A percentile compares a stretch with the other conserved stretches of the same genome.
phyloP scores from a whole-genome alignment of 2,329 filamentous ascomycete species.

The Scleromitrula shiraiana region DNA sequence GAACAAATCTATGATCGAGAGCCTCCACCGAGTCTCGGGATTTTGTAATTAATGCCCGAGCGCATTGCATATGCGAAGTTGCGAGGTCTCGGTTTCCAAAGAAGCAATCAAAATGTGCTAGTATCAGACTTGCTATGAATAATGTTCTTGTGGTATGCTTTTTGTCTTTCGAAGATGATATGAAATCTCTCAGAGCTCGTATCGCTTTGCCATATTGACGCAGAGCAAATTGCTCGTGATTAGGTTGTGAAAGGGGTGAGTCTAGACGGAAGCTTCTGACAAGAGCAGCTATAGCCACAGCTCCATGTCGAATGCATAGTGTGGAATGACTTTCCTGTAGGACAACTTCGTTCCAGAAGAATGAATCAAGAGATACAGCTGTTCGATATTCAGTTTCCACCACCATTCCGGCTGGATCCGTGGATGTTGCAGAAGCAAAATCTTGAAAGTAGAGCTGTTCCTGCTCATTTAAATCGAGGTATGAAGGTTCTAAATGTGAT shows the following conservation, averaged over 20 bases:
- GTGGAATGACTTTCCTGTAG: slow-evolving; percentile 15
- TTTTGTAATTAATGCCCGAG: slow-evolving; percentile 20
- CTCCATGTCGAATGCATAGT: slow-evolving; percentile 21
- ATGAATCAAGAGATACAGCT: slow-evolving; percentile 34
- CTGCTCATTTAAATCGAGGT: slow-evolving; percentile 11
- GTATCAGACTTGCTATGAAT: slow-evolving; percentile 19
- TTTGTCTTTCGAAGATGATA: slow-evolving; percentile 5
- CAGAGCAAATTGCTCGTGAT: slow-evolving; percentile 21
- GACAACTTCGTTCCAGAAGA: slow-evolving; percentile 35
- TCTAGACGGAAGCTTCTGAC: slow-evolving; percentile 13
- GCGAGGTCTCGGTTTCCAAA: slow-evolving; percentile 43
- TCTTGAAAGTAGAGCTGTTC: slow-evolving; percentile 22
- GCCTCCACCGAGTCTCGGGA: slow-evolving; percentile 20
- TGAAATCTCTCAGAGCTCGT: slow-evolving; percentile 17
- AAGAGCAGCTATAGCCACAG: slow-evolving; percentile 23
- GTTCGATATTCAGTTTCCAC: not conserved
- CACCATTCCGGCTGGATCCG: slow-evolving; percentile 10
- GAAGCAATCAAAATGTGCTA: slow-evolving; percentile 24
- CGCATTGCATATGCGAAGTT: slow-evolving; percentile 43
- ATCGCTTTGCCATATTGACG: slow-evolving; percentile 24
- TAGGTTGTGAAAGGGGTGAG: slow-evolving; percentile 4
- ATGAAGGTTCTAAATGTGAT: slow-evolving; percentile 9
- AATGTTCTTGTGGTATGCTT: slow-evolving; percentile 9
- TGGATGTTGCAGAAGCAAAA: slow-evolving; percentile 17
- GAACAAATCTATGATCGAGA: slow-evolving; percentile 46